phyloP scores from a whole-genome alignment of 73 alveolate genomes.

The Breviolum minutum region DNA sequence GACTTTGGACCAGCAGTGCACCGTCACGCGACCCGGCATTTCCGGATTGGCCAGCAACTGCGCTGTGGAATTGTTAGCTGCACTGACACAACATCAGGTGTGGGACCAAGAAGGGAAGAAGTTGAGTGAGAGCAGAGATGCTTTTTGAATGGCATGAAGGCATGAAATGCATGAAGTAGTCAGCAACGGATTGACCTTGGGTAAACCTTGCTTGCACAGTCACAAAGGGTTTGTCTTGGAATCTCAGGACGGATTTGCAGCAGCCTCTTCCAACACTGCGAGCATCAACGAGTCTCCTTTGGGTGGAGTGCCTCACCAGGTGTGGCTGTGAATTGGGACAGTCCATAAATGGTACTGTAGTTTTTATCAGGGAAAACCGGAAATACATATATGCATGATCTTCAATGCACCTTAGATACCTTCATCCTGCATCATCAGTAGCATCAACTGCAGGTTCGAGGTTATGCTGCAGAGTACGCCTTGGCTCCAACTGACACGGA shows the following conservation, averaged over 20 bases:
- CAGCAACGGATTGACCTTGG: too few relatives aligned
- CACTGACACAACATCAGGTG: conserved; percentile 78
- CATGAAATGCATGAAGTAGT: neutral
- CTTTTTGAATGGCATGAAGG: neutral
- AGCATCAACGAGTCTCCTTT: conserved; percentile 37
- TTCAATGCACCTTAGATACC: neutral
- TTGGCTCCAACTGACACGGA: conserved; percentile 82
- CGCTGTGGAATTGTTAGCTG: conserved; percentile 62
- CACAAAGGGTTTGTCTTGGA: neutral
- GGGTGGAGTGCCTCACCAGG: conserved; percentile 95
- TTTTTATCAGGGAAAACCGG: neutral
- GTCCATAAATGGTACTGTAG: neutral
- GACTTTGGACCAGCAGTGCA: conserved; percentile 99
- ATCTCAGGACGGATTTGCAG: conserved; percentile 73
- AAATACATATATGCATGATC: neutral
- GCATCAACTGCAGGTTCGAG: conserved; percentile 63
- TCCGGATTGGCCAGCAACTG: conserved; percentile 98
- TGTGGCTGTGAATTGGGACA: neutral
- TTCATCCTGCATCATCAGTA: neutral
- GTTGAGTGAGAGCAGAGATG: neutral
- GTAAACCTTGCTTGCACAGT: too few relatives aligned
- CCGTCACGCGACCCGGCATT: conserved; percentile 99
- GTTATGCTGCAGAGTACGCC: conserved; percentile 78
- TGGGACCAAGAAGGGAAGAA: neutral
- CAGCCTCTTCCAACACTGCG: conserved; percentile 5